Base-by-base conservation (phyloP, 495 filamentous ascomycete genomes). In the Podospora didyma region DNA sequence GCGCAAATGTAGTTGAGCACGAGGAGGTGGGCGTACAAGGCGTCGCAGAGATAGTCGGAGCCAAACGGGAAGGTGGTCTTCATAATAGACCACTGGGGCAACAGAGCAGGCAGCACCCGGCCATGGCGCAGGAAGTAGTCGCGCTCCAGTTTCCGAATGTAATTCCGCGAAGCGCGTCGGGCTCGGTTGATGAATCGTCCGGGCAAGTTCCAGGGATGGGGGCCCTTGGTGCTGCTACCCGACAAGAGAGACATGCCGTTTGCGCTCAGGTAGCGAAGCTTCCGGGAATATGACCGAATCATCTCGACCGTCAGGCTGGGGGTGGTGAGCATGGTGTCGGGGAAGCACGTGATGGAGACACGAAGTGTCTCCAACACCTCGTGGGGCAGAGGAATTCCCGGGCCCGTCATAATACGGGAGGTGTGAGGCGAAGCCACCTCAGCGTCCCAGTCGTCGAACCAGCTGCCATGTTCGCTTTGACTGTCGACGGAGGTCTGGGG, bases 1-100 rank as follows among this genome's bases (percentile, higher is more conserved):
- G 73, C 76, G 54, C 75, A 67, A 24, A 86, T 66, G 64, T 86
- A 86, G 59, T 86, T 86, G 53, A 81, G 82, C 0, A 81, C 84
- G 19, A 87, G 73, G 20, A 88, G 60, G 39, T 84, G 79, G 1
- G 84, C 84, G 54, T 86, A 87, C n/a, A 88, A 75, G 5, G 82
- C 76, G 46, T 86, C 81, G 26, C 84, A 79, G 4, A 84, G 66
- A 52, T 75, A 77, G 49, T 84, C 77, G 5, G 79, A 70, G 21
- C 76, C 79, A 7, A 73, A 54, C 0, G 82, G 80, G 52, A 87
- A 88, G 21, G 86, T 82, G 17, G 75, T 77, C 22, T 77, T 75
- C 58, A 88, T 81, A 6, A 79, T 76, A 1, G 59, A 50, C 75
- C 75, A 78, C 57, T 11, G 66, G 57, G 12, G 62, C 24, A 44